Conservation (phyloP, 805 yeast species). For the Lipomyces chichibuensis region DNA sequence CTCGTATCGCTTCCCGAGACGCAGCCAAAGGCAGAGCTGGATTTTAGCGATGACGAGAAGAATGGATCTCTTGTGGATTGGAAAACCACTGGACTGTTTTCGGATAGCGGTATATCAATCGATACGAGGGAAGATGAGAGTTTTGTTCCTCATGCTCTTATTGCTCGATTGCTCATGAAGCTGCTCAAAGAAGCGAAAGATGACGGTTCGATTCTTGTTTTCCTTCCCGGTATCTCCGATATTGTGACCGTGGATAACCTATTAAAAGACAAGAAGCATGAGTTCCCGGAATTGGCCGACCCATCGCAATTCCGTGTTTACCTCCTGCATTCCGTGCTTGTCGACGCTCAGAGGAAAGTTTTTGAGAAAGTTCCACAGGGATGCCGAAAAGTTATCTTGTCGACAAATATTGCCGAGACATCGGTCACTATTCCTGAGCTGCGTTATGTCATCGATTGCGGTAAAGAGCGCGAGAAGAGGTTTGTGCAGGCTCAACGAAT, state of each 20-base stretch:
- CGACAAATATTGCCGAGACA: constrained; percentile 89
- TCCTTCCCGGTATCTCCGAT: constrained; percentile 37
- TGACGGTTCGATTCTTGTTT: constrained; percentile 36
- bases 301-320: constrained; percentile 16
- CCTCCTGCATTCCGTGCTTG: constrained; percentile 34
- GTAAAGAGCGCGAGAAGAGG: constrained; percentile 75
- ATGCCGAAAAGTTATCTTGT: constrained; percentile 71
- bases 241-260: constrained; percentile 20
- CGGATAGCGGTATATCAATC: constrained; percentile 7
- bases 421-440: constrained; percentile 85
- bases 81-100: constrained; percentile 16
- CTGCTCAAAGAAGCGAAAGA: constrained; percentile 9
- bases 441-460: constrained; percentile 75
- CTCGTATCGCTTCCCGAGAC: background rate
- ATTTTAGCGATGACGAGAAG: constrained; percentile 1
- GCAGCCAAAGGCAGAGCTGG: background rate
- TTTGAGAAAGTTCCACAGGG: constrained; percentile 55
- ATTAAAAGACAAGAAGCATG: background rate
- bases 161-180: constrained; percentile 23
- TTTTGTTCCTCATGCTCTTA: constrained; percentile 25
- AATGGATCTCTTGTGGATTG: constrained; percentile 22
- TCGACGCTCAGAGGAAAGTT: constrained; percentile 61
- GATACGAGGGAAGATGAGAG: constrained; percentile 18
- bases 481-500: constrained; percentile 72
- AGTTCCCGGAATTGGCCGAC: constrained; percentile 3